Evolutionary conservation across 1,139 yeast genomes (phyloP).

Genomic region (Kurtzmaniella natalensis): DNA sequence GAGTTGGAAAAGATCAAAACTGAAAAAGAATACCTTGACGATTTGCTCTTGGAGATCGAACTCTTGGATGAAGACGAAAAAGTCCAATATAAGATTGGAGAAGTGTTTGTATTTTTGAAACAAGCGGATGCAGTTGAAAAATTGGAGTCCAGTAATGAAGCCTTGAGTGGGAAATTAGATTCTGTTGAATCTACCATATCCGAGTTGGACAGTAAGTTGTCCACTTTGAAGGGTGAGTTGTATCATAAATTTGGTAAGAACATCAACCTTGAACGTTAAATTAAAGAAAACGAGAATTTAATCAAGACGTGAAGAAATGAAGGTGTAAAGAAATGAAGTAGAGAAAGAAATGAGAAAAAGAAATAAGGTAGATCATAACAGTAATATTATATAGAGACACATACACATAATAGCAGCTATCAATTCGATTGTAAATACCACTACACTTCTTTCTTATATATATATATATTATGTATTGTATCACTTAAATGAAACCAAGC

Average conservation of each 20-base stretch:
- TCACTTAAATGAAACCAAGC: constrained; percentile 16
- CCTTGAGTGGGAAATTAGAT: constrained; percentile 46
- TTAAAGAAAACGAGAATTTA: too few relatives aligned
- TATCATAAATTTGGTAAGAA: constrained; percentile 89
- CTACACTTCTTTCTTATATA: too few relatives aligned
- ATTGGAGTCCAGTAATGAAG: constrained; percentile 57
- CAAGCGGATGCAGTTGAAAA: constrained; percentile 62
- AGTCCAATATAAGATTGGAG: constrained; percentile 70
- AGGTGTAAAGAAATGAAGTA: too few relatives aligned
- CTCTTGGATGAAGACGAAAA: constrained; percentile 75
- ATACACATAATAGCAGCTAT: too few relatives aligned
- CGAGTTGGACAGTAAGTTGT: constrained; percentile 50
- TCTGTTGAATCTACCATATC: constrained; percentile 45
- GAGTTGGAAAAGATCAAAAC: constrained; percentile 47
- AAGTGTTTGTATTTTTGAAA: constrained; percentile 63
- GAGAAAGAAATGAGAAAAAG: too few relatives aligned
- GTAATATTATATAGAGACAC: too few relatives aligned
- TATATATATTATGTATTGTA: not conserved
- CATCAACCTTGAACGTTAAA: constrained; percentile 70
- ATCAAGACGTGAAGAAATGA: too few relatives aligned
- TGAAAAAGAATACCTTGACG: constrained; percentile 88
- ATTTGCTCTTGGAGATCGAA: constrained; percentile 80
- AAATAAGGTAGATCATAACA: too few relatives aligned
- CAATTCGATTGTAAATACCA: too few relatives aligned
- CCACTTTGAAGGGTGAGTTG: constrained; percentile 60